phyloP scores from a whole-genome alignment of 768 basidiomycete species.

The Galerina sulciceps region DNA sequence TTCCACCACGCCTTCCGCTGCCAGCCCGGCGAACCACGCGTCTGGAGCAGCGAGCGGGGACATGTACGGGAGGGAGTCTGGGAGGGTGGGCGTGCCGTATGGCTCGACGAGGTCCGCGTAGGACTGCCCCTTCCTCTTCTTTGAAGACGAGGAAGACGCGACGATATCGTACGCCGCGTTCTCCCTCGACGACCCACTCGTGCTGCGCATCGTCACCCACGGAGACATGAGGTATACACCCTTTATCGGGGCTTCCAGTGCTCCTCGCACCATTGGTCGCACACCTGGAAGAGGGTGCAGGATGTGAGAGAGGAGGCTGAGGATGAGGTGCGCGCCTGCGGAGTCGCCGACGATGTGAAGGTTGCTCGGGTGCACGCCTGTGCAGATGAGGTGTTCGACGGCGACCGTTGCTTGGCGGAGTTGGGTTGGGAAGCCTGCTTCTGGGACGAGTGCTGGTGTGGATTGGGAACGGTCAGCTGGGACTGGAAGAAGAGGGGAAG shows the following conservation, averaged over 20 bases:
- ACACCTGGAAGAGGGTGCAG: constrained; percentile 29
- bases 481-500: background rate
- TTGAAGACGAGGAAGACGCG: background rate
- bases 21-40: constrained; percentile 28
- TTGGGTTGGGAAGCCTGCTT: constrained; percentile 33
- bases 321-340: constrained; percentile 35
- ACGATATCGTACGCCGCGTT: constrained; percentile 10
- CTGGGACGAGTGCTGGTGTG: constrained; percentile 28
- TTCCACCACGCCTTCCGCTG: constrained; percentile 24
- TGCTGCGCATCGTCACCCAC: constrained; percentile 25
- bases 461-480: background rate
- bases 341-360: constrained; percentile 38
- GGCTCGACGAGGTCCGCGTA: background rate
- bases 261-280: background rate
- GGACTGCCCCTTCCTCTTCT: background rate
- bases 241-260: constrained; percentile 12
- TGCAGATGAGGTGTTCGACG: constrained; percentile 31
- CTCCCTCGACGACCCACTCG: constrained; percentile 4
- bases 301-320: constrained; percentile 32
- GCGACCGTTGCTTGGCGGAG: constrained; percentile 30
- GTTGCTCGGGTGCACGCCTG: constrained; percentile 28
- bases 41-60: constrained; percentile 23
- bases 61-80: constrained; percentile 14
- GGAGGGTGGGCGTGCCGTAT: background rate
- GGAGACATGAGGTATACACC: constrained; percentile 35